phyloP scores from a whole-genome alignment of 352 stramenopile species.

The Bremia lactucae region DNA sequence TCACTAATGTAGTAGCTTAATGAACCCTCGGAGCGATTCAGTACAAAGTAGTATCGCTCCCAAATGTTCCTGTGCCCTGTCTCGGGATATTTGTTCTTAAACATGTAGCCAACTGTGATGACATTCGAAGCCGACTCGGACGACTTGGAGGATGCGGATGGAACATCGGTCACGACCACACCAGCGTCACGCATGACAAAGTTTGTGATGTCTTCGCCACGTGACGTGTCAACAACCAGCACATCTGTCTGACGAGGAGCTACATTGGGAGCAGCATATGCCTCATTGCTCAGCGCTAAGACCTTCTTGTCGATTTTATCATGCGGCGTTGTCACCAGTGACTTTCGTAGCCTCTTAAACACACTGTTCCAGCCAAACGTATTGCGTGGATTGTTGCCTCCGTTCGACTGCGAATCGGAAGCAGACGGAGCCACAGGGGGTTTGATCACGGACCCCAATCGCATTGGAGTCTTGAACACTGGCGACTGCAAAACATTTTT shows the following conservation, averaged over 20 bases:
- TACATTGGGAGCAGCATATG: conserved; percentile 36
- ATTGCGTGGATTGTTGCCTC: conserved; percentile 24
- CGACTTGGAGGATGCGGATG: conserved; percentile 21
- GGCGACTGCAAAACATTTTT: conserved; percentile 79
- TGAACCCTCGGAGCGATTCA: conserved; percentile 60
- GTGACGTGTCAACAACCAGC: conserved; percentile 66
- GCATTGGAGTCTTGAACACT: conserved; percentile 73
- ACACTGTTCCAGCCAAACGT: conserved; percentile 76
- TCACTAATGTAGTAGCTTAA: conserved; percentile 84
- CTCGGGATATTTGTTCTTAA: conserved; percentile 80
- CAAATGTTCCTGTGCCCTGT: conserved; percentile 71
- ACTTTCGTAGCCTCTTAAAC: conserved; percentile 72
- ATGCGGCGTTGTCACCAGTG: conserved; percentile 49
- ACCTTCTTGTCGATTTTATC: conserved; percentile 65
- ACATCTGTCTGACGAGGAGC: conserved; percentile 50
- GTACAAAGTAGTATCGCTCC: conserved; percentile 82
- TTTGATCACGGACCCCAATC: conserved; percentile 68
- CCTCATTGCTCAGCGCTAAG: conserved; percentile 60
- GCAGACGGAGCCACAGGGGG: conserved; percentile 24
- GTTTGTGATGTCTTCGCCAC: conserved; percentile 74
- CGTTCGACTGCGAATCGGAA: conserved; percentile 21
- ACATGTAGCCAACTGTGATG: conserved; percentile 80
- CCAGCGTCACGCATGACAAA: conserved; percentile 69
- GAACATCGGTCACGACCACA: conserved; percentile 52
- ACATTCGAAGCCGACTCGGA: conserved; percentile 39